These are phyloP conservation scores for Rhynchospora pubera DNA, from an alignment of 176 grass and related monocot genomes.

Conservation along the genomic window DNA sequence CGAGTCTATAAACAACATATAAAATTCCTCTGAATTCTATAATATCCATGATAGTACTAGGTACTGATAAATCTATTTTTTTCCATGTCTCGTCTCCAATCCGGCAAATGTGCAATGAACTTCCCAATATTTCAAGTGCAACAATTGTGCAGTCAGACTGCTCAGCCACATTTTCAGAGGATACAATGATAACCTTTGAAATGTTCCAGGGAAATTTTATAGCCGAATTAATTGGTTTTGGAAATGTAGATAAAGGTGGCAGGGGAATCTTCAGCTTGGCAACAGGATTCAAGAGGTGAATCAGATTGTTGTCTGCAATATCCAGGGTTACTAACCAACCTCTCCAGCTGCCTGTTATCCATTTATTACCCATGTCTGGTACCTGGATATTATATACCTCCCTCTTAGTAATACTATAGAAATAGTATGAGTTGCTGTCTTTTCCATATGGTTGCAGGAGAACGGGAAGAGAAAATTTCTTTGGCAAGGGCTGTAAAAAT, in stretches of 20 bases:
- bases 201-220: neutral
- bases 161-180: neutral
- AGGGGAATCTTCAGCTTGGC: neutral
- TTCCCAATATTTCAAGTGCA: neutral
- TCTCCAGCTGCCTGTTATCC: neutral
- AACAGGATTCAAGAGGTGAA: neutral
- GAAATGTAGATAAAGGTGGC: neutral
- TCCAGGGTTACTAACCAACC: neutral
- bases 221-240: neutral
- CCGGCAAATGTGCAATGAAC: neutral
- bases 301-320: neutral
- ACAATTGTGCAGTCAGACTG: neutral
- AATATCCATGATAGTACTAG: neutral
- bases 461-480: neutral
- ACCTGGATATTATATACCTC: neutral
- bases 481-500: neutral
- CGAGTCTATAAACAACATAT: no score
- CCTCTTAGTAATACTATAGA: neutral
- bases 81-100: neutral
- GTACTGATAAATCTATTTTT: neutral
- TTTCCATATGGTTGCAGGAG: neutral
- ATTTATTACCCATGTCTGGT: neutral
- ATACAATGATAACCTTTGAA: neutral
- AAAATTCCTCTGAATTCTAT: neutral
- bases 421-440: neutral